Percentiles rank a stretch among this genome's conserved stretches.
Conservation (phyloP, 331 rosid species). For the Prunus yedoensis region DNA sequence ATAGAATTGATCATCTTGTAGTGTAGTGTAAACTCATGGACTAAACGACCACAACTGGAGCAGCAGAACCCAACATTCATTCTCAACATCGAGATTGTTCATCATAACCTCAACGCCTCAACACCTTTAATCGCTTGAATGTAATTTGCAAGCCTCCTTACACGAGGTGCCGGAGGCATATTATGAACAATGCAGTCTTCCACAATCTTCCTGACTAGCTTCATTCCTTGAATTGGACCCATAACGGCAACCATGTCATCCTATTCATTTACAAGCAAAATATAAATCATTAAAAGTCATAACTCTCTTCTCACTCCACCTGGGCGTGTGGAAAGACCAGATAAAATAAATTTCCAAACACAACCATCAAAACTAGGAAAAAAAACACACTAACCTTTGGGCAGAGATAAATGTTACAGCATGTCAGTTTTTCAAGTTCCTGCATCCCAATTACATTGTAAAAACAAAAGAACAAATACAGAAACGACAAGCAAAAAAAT, state of each 20-base stretch:
- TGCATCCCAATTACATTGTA: not conserved
- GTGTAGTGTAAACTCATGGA: too few species aligned
- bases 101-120: not conserved
- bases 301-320: not conserved
- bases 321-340: not conserved
- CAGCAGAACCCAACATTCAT: too few species aligned
- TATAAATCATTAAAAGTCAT: not conserved
- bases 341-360: not conserved
- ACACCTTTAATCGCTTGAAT: not conserved
- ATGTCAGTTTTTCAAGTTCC: not conserved
- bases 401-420: not conserved
- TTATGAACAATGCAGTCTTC: constrained; percentile 1
- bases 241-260: not conserved
- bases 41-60: too few species aligned
- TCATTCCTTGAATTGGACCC: not conserved
- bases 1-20: too few species aligned
- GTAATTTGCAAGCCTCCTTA: not conserved
- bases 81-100: too few species aligned
- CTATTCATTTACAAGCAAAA: not conserved
- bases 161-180: constrained; percentile 2
- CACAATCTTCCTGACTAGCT: not conserved
- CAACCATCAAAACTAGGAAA: not conserved
- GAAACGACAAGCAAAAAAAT: too few species aligned
- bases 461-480: not conserved
- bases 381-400: not conserved